phyloP scores from a whole-genome alignment of 768 basidiomycete genomes.

The Asterophora lycoperdoides region DNA sequence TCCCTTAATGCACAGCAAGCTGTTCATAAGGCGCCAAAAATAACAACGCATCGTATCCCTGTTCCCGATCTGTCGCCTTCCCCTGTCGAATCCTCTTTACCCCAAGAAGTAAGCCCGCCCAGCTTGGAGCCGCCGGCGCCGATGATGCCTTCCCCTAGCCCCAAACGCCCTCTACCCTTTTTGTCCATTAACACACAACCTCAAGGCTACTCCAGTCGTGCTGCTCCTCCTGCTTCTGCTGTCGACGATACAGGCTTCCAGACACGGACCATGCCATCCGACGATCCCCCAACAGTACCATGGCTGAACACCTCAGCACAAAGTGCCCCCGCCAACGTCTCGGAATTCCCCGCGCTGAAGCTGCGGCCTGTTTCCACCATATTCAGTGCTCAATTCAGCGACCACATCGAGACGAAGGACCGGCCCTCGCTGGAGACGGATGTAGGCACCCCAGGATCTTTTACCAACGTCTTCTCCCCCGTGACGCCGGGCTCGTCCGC shows the following conservation, averaged over 20 bases:
- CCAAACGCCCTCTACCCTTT: conserved; percentile 35
- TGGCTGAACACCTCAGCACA: conserved; percentile 34
- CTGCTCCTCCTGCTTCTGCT: conserved; percentile 16
- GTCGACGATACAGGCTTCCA: conserved; percentile 20
- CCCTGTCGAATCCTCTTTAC: conserved; percentile 22
- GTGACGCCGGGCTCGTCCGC: conserved; percentile 21
- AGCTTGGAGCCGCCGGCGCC: neutral
- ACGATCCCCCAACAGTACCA: conserved; percentile 9
- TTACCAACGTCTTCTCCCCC: conserved; percentile 44
- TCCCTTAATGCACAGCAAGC: conserved; percentile 24
- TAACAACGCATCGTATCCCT: conserved; percentile 34
- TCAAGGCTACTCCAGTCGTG: conserved; percentile 17
- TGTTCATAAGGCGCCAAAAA: conserved; percentile 21
- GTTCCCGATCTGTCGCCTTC: conserved; percentile 39
- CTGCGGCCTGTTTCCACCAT: conserved; percentile 73
- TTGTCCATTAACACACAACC: conserved; percentile 39
- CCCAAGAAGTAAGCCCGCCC: conserved; percentile 12
- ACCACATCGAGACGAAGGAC: conserved; percentile 36
- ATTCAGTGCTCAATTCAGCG: conserved; percentile 67
- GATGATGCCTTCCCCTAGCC: conserved; percentile 18
- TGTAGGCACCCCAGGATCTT: conserved; percentile 48
- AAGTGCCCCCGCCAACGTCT: conserved; percentile 62
- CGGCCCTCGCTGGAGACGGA: conserved; percentile 39
- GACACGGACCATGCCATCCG: conserved; percentile 22
- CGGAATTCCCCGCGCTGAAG: conserved; percentile 62